Evolutionary conservation across 192 early-diverging fungal genomes (phyloP).

Genomic region (Obelidium mucronatum): DNA sequence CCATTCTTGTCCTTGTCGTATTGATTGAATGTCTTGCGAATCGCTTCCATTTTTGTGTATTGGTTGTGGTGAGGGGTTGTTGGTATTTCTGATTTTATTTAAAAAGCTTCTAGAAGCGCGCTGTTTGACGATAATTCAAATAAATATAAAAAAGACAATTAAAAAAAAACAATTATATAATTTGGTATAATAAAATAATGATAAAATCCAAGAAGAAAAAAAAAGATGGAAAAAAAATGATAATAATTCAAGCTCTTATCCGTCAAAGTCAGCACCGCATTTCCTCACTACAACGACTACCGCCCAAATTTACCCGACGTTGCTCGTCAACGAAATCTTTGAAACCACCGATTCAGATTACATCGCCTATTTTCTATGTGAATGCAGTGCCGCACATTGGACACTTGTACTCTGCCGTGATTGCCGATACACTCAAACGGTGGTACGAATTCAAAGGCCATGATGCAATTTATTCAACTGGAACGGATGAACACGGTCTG

Average conservation of each 20-base stretch:
- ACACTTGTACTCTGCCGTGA: constrained; percentile 88
- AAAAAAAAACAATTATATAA: too few species aligned
- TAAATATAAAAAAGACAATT: too few species aligned
- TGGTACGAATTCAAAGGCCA: constrained; percentile 77
- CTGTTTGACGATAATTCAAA: too few species aligned
- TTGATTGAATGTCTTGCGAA: constrained; percentile 18
- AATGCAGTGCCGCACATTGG: constrained; percentile 94
- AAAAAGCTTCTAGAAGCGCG: too few species aligned
- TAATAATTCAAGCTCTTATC: too few species aligned
- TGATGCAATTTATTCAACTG: constrained; percentile 65
- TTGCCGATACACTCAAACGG: constrained; percentile 82
- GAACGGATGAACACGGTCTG: constrained; percentile 96
- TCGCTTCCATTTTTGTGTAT: constrained; percentile 12
- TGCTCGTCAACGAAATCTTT: neutral
- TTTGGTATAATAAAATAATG: too few species aligned
- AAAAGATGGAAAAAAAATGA: too few species aligned
- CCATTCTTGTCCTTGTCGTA: constrained; percentile 42
- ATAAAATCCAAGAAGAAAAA: too few species aligned
- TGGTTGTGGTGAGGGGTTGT: too few species aligned
- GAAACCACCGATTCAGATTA: constrained; percentile 28
- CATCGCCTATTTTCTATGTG: constrained; percentile 91
- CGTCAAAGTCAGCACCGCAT: too few species aligned
- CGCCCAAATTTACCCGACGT: neutral
- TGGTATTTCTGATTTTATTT: too few species aligned
- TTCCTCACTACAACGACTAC: neutral